A percentile compares a stretch with the other conserved stretches of the same genome.
Conservation (phyloP, 345 rosid species). For the Nephelium lappaceum region DNA sequence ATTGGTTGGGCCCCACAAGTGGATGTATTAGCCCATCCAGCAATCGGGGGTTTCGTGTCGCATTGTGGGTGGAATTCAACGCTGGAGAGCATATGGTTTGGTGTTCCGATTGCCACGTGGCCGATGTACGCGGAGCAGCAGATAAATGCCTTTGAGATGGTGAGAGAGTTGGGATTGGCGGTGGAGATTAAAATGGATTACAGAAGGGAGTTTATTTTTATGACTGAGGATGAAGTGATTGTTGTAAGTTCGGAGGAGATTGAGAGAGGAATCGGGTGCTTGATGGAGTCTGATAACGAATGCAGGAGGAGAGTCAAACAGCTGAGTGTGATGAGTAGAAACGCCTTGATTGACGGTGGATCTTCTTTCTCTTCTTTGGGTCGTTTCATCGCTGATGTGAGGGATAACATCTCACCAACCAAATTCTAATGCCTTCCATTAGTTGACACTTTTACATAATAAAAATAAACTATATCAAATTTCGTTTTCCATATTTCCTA, state of each 20-base stretch:
- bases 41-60: slow-evolving; percentile 56
- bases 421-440: no score
- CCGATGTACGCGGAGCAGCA: slow-evolving; percentile 59
- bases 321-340: slow-evolving; percentile 29
- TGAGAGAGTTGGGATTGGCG: slow-evolving; percentile 43
- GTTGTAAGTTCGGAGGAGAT: slow-evolving; percentile 34
- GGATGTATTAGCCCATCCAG: slow-evolving; percentile 37
- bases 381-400: slow-evolving; percentile 32
- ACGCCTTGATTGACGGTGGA: slow-evolving; percentile 39
- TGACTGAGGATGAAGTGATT: neutral
- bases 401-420: neutral
- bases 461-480: no score
- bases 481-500: no score
- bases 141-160: slow-evolving; percentile 48
- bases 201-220: slow-evolving; percentile 14
- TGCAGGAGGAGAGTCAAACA: slow-evolving; percentile 37
- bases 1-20: slow-evolving; percentile 63
- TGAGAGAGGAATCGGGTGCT: slow-evolving; percentile 32
- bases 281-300: slow-evolving; percentile 39
- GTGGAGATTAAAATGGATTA: slow-evolving; percentile 53
- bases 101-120: slow-evolving; percentile 53
- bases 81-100: slow-evolving; percentile 54
- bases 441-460: no score
- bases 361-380: slow-evolving; percentile 30
- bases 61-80: slow-evolving; percentile 74